These are phyloP conservation scores for Fusarium torulosum DNA, from an alignment of 2,329 filamentous ascomycete species.

Conservation along the genomic window DNA sequence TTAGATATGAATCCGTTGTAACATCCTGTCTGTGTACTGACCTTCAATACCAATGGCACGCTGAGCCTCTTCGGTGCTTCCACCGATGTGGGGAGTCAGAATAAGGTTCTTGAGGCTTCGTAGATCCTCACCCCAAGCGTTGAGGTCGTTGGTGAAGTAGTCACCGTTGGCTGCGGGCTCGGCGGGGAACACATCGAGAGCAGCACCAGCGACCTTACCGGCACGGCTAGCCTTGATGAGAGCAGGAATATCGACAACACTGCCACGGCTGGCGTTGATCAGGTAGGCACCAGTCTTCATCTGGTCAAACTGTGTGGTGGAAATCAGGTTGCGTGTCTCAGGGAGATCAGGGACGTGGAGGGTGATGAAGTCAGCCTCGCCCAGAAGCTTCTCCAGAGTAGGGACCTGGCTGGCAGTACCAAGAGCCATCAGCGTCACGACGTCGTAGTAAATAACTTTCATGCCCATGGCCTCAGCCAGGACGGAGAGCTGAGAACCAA, in stretches of 20 bases:
- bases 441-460: conserved; percentile 97
- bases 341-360: conserved; percentile 93
- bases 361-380: conserved; percentile 89
- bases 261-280: conserved; percentile 95
- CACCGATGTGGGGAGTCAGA: conserved; percentile 95
- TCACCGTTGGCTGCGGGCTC: conserved; percentile 95
- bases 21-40: conserved; percentile 47
- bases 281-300: conserved; percentile 96
- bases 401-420: conserved; percentile 88
- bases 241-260: conserved; percentile 92
- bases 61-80: conserved; percentile 97
- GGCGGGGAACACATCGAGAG: conserved; percentile 95
- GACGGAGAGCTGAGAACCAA: conserved; percentile 95
- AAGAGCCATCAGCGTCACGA: conserved; percentile 92
- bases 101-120: conserved; percentile 91
- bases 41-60: conserved; percentile 92
- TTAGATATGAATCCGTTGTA: conserved; percentile 16
- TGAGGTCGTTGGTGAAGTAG: conserved; percentile 89
- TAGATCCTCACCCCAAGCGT: conserved; percentile 87
- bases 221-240: conserved; percentile 87
- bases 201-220: conserved; percentile 91
- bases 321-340: conserved; percentile 94
- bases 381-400: conserved; percentile 80
- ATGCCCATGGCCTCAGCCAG: conserved; percentile 98
- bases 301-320: conserved; percentile 78